Conservation (phyloP, 1,284 basidiomycete genomes). For the Ganoderma lucidum region DNA sequence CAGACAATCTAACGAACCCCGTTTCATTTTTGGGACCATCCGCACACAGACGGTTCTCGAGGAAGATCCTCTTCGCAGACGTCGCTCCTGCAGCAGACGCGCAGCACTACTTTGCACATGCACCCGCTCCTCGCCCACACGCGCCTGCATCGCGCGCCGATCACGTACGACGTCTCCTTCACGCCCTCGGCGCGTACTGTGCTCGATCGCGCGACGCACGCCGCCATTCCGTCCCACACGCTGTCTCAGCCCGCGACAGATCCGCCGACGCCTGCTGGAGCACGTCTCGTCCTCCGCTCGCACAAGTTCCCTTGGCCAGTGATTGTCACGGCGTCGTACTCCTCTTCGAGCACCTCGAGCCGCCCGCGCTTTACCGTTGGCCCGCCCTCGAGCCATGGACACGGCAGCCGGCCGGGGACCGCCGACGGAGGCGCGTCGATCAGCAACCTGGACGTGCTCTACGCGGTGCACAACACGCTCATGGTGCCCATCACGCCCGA, state of each 20-base stretch:
- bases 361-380: constrained; percentile 44
- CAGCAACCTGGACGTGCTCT: constrained; percentile 69
- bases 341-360: constrained; percentile 17
- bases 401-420: constrained; percentile 36
- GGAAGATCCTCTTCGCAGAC: constrained; percentile 32
- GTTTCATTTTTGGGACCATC: not conserved
- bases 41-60: constrained; percentile 31
- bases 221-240: constrained; percentile 62
- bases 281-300: constrained; percentile 61
- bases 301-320: constrained; percentile 71
- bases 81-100: constrained; percentile 48
- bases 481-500: constrained; percentile 62
- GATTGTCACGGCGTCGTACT: constrained; percentile 45
- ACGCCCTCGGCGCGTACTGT: constrained; percentile 66
- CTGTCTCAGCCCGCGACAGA: constrained; percentile 72
- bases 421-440: constrained; percentile 44
- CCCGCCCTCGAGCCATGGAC: constrained; percentile 38
- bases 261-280: constrained; percentile 55
- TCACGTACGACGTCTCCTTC: constrained; percentile 66
- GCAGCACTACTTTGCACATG: constrained; percentile 57
- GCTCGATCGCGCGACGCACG: constrained; percentile 60
- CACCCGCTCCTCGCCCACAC: constrained; percentile 68
- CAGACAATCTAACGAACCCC: constrained; percentile 9
- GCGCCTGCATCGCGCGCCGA: constrained; percentile 60
- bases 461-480: constrained; percentile 65